Conservation (phyloP, 495 filamentous ascomycete genomes). For the Xylaria sp. region DNA sequence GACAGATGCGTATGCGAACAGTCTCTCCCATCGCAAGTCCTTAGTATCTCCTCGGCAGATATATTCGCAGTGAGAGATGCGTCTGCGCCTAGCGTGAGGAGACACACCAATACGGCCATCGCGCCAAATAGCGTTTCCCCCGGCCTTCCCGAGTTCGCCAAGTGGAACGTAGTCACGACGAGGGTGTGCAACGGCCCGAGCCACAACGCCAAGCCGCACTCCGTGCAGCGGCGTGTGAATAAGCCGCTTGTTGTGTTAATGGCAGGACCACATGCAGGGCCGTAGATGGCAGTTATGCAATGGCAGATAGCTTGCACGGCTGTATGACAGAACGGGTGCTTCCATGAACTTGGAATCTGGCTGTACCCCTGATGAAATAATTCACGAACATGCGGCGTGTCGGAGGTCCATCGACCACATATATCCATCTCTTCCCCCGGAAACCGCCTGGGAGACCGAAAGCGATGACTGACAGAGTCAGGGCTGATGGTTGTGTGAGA, state of each 20-base stretch:
- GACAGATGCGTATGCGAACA: background rate
- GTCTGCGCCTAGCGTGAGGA: background rate
- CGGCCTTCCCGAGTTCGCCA: background rate
- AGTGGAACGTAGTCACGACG: background rate
- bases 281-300: slow-evolving; percentile 35
- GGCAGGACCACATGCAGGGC: background rate
- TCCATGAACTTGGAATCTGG: slow-evolving; percentile 44
- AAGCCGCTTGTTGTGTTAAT: background rate
- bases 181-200: background rate
- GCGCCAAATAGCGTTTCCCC: slow-evolving; percentile 2
- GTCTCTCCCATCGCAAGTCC: background rate
- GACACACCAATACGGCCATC: background rate
- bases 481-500: background rate
- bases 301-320: slow-evolving; percentile 45
- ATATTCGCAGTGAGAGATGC: background rate
- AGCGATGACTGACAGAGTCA: background rate
- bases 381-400: slow-evolving; percentile 36
- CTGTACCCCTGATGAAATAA: slow-evolving; percentile 4
- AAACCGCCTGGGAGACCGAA: slow-evolving; percentile 33
- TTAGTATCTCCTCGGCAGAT: background rate
- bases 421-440: slow-evolving; percentile 48
- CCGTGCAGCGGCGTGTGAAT: background rate
- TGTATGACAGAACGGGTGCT: slow-evolving; percentile 52
- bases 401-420: slow-evolving; percentile 50
- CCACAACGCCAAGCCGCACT: background rate